A percentile compares a stretch with the other conserved stretches of the same genome.
phyloP scores from a whole-genome alignment of 2,329 filamentous ascomycete genomes.

The Bimuria novae-zelandiae region DNA sequence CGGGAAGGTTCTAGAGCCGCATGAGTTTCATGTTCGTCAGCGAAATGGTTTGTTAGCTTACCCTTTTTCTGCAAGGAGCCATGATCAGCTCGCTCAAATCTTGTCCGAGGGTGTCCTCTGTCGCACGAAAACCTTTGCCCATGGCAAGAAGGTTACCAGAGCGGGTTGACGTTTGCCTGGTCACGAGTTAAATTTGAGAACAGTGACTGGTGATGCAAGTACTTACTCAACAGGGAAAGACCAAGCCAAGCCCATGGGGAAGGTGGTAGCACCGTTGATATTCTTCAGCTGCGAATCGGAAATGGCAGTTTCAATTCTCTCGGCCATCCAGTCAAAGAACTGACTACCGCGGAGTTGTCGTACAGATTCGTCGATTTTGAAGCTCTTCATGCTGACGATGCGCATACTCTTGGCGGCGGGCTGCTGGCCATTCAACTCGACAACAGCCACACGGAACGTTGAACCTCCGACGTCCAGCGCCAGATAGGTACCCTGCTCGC shows the following conservation, averaged over 20 bases:
- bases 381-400: conserved; percentile 60
- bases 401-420: conserved; percentile 54
- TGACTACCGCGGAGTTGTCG: conserved; percentile 59
- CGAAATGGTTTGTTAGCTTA: conserved; percentile 25
- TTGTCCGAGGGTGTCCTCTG: conserved; percentile 61
- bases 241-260: conserved; percentile 67
- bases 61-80: conserved; percentile 58
- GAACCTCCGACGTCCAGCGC: conserved; percentile 70
- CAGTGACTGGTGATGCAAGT: background rate
- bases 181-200: conserved; percentile 18
- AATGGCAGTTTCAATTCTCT: conserved; percentile 61
- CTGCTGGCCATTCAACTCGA: conserved; percentile 58
- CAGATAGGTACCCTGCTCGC: conserved; percentile 63
- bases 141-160: conserved; percentile 63
- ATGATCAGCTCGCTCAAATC: conserved; percentile 65
- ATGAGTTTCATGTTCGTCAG: conserved; percentile 20
- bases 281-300: conserved; percentile 44
- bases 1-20: conserved; percentile 53
- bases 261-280: conserved; percentile 44
- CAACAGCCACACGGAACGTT: conserved; percentile 65
- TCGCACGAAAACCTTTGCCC: conserved; percentile 68
- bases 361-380: conserved; percentile 61
- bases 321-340: conserved; percentile 72
- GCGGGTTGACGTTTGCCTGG: conserved; percentile 61
- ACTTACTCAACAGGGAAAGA: conserved; percentile 66